phyloP scores from a whole-genome alignment of 1,139 yeast genomes.

The Geotrichum cucujoidarum region DNA sequence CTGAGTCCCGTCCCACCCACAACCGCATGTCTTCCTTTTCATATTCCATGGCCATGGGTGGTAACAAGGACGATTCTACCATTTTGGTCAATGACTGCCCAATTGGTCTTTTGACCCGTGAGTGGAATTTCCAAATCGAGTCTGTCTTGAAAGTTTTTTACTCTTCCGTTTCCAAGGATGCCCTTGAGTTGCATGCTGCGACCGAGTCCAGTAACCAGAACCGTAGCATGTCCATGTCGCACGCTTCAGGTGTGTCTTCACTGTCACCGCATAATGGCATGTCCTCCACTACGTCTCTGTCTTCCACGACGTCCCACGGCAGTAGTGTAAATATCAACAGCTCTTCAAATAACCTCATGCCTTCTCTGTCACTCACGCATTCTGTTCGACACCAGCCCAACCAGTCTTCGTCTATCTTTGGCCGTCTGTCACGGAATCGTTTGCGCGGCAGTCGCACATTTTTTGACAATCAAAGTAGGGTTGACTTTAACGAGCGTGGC shows the following conservation, averaged over 20 bases:
- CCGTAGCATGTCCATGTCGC: conserved; percentile 7
- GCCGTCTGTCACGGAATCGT: conserved; percentile 12
- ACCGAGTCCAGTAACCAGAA: background rate
- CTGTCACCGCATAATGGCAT: conserved; percentile 6
- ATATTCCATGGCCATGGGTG: conserved; percentile 8
- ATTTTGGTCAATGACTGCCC: conserved; percentile 26
- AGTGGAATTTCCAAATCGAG: conserved; percentile 32
- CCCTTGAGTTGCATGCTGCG: conserved; percentile 26
- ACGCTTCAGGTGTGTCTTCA: background rate
- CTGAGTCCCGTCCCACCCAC: conserved; percentile 6
- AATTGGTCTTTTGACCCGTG: conserved; percentile 24
- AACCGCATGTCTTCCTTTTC: conserved; percentile 19
- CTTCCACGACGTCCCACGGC: conserved; percentile 3
- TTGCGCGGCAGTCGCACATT: conserved; percentile 7
- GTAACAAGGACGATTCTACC: conserved; percentile 23
- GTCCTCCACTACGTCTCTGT: conserved; percentile 12
- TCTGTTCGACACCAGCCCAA: conserved; percentile 9
- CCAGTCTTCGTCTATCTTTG: conserved; percentile 12
- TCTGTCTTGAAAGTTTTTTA: conserved; percentile 29
- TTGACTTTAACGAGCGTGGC: conserved; percentile 18
- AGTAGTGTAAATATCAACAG: conserved; percentile 1
- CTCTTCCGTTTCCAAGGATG: conserved; percentile 30
- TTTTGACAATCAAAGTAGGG: conserved; percentile 26
- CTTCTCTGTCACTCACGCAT: conserved; percentile 19
- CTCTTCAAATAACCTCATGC: conserved; percentile 10